Evolutionary conservation across 768 basidiomycete genomes (phyloP), one percentile per base, ranked within the genome.

Genomic region (Rhizopogon rudus): DNA sequence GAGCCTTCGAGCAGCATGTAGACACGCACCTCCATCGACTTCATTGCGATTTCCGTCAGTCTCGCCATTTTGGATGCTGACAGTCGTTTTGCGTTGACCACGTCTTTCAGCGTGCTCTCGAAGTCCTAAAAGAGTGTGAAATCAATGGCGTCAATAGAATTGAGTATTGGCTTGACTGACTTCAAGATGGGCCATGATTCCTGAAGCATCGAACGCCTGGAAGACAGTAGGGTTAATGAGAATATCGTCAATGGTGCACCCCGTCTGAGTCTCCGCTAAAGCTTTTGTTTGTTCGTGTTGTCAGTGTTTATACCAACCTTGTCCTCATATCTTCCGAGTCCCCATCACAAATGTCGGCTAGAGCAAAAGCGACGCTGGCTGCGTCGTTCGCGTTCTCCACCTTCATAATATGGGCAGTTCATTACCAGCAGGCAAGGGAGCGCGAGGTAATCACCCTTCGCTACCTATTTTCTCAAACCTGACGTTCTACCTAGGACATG

Each of bases 391-490:
- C 78, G 6, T 63, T 87, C 50, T 83, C 89, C 12, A 77, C 78
- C 2, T 69, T 87, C 39, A 90, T 88, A 28, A 82, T 98, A 68
- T 96, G 86, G 83, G 91, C 83, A 17, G 94, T 98, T 31, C 95
- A 98, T 67, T 88, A 79, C 63, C 82, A 94, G 53, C 94, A 98
- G 66, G 74, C 79, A 14, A 81, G 83, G 63, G 93, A 98, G 70
- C 86, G 86, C 54, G 83, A 92, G 62, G 95, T 93, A 60, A 46
- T 74, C 64, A n/a, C 7, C 33, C 3, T 35, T 44, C 22, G 28
- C 37, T 52, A 22, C n/a, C 25, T 28, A 43, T 39, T 20, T 39
- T 40, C 43, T 35, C 51, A 57, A 53, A 17, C 40, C 29, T 22
- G 52, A 48, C 25, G 20, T 44, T 51, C 2, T 39, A 22, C 22